These are phyloP conservation scores for Trypanosoma caninum DNA, from an alignment of 208 protist species.

Conservation along the genomic window DNA sequence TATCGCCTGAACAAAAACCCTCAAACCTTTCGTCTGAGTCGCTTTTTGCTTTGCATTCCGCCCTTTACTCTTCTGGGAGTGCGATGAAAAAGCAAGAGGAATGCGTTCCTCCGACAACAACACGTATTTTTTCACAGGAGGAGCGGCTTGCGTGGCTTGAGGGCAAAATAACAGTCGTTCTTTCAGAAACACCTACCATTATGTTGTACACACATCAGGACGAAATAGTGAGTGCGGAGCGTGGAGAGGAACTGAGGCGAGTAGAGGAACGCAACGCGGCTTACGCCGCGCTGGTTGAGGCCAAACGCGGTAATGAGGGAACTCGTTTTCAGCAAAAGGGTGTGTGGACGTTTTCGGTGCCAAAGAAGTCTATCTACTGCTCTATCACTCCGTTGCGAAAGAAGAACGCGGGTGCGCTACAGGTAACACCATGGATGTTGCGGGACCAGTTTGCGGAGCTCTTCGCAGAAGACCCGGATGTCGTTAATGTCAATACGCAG, in stretches of 20 bases:
- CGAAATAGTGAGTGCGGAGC: conserved; percentile 73
- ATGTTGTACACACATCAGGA: conserved; percentile 86
- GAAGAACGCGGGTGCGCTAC: conserved; percentile 50
- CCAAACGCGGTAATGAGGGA: conserved; percentile 62
- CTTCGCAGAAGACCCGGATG: conserved; percentile 43
- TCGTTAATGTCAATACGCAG: conserved; percentile 32
- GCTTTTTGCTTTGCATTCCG: not conserved
- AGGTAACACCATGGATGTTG: conserved; percentile 90
- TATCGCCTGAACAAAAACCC: conserved; percentile 11
- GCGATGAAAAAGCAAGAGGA: conserved; percentile 25
- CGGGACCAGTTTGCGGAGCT: conserved; percentile 65
- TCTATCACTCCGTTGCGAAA: conserved; percentile 70
- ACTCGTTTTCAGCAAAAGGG: conserved; percentile 78
- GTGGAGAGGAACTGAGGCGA: conserved; percentile 32
- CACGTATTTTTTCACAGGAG: conserved; percentile 28
- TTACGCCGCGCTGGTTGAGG: conserved; percentile 48
- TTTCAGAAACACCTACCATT: conserved; percentile 83
- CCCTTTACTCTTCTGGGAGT: not conserved
- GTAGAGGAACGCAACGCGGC: conserved; percentile 50
- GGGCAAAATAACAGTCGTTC: conserved; percentile 54
- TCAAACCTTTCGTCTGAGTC: not conserved
- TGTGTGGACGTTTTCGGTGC: conserved; percentile 71
- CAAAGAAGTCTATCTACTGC: conserved; percentile 83
- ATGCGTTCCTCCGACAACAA: not conserved
- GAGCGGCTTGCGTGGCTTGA: conserved; percentile 56